Evolutionary conservation across 75 land plant genomes (phyloP).

Genomic region (Cupressus sempervirens): DNA sequence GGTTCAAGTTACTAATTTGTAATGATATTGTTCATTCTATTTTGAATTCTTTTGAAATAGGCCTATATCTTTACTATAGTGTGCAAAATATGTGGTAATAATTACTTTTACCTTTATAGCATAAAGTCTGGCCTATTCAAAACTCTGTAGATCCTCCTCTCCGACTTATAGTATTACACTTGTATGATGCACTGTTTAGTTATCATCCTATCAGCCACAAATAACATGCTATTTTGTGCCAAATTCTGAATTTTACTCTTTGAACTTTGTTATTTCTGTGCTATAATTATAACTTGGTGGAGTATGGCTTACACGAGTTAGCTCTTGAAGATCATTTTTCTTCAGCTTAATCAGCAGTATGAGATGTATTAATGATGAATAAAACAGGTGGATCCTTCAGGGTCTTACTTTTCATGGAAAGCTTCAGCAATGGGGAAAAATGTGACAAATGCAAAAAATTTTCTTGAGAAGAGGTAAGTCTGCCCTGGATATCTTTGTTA

Average conservation of each 20-base stretch:
- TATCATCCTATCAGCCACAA: no score
- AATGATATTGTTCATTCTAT: not conserved
- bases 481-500: not conserved
- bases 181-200: no score
- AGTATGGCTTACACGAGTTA: not conserved
- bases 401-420: conserved; percentile 99
- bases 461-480: conserved; percentile 90
- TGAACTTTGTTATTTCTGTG: no score
- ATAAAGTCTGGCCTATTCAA: not conserved
- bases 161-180: not conserved
- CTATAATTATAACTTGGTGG: not conserved
- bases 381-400: conserved; percentile 96
- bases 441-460: conserved; percentile 97
- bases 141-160: not conserved
- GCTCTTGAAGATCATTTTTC: not conserved
- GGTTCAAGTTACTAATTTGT: not conserved
- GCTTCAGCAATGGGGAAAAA: conserved; percentile 99
- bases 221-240: no score
- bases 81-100: not conserved
- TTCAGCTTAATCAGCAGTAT: not conserved
- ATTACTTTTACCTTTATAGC: not conserved
- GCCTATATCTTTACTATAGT: not conserved
- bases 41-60: not conserved
- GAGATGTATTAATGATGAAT: not conserved
- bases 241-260: no score